A percentile compares a stretch with the other conserved stretches of the same genome.
These are phyloP conservation scores for Tricholoma bakamatsutake DNA, from an alignment of 768 basidiomycete species.

Conservation along the genomic window DNA sequence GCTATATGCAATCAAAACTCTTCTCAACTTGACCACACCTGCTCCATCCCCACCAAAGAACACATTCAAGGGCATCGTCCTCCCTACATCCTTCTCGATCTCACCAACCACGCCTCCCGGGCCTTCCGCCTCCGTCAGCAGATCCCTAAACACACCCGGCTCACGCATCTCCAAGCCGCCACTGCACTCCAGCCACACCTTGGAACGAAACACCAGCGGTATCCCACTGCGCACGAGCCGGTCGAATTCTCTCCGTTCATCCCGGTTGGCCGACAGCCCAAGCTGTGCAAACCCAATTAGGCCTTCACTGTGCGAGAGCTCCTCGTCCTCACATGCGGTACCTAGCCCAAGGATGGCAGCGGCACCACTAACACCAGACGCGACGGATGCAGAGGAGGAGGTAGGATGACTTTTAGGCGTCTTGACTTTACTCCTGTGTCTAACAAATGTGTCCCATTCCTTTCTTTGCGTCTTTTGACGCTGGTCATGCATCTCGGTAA, in stretches of 20 bases:
- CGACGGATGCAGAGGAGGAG: conserved; percentile 18
- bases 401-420: conserved; percentile 24
- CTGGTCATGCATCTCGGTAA: conserved; percentile 80
- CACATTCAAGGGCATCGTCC: conserved; percentile 90
- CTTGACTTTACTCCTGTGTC: conserved; percentile 50
- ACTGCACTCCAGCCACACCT: conserved; percentile 91
- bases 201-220: conserved; percentile 80
- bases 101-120: conserved; percentile 55
- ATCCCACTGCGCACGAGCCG: conserved; percentile 80
- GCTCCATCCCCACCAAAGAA: conserved; percentile 98
- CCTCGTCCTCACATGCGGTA: conserved; percentile 60
- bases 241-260: conserved; percentile 77
- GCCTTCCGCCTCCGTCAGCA: conserved; percentile 51
- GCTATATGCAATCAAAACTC: conserved; percentile 89
- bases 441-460: conserved; percentile 89
- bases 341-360: conserved; percentile 68
- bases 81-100: conserved; percentile 93
- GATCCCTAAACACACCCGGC: conserved; percentile 84
- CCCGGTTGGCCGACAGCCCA: conserved; percentile 67
- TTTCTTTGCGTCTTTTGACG: conserved; percentile 62
- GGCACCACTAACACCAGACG: conserved; percentile 34
- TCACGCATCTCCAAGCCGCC: conserved; percentile 89
- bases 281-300: conserved; percentile 90
- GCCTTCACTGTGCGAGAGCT: conserved; percentile 76
- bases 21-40: conserved; percentile 85